phyloP scores from a whole-genome alignment of 345 rosid genomes.

The Cardiospermum halicacabum region DNA sequence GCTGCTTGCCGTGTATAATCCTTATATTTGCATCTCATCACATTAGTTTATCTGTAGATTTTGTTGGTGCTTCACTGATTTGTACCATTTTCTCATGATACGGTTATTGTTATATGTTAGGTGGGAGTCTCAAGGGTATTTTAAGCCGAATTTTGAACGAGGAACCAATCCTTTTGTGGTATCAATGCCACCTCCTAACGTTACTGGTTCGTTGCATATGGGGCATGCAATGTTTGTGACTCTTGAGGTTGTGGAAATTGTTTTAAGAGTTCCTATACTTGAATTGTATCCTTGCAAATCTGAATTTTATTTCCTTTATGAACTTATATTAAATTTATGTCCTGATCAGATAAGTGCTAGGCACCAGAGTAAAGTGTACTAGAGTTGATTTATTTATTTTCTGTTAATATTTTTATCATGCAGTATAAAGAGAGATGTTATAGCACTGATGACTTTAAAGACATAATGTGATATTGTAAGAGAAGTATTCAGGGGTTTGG shows the following conservation, averaged over 20 bases:
- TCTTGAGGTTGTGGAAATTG: constrained; percentile 61
- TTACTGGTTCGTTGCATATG: constrained; percentile 96
- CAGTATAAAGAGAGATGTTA: background rate
- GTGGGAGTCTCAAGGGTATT: constrained; percentile 98
- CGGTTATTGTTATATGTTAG: constrained; percentile 33
- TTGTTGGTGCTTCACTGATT: constrained; percentile 3
- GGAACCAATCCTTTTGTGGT: constrained; percentile 81
- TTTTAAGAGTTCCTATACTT: constrained; percentile 22
- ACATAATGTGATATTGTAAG: background rate
- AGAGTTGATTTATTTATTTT: background rate
- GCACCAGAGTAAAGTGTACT: background rate
- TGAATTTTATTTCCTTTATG: background rate
- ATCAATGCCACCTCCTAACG: constrained; percentile 98
- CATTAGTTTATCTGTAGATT: constrained; percentile 4
- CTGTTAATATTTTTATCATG: too few relatives aligned
- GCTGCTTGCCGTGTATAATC: background rate
- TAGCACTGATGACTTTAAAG: background rate
- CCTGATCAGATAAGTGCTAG: background rate
- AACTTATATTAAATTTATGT: background rate
- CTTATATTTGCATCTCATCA: background rate
- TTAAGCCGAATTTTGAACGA: constrained; percentile 63
- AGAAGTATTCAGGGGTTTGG: background rate
- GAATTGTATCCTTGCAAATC: constrained; percentile 23
- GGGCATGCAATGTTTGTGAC: constrained; percentile 99
- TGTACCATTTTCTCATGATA: background rate